A percentile compares a stretch with the other conserved stretches of the same genome.
Evolutionary conservation across 1,139 yeast genomes (phyloP).

Genomic region (Suhomyces maxii): DNA sequence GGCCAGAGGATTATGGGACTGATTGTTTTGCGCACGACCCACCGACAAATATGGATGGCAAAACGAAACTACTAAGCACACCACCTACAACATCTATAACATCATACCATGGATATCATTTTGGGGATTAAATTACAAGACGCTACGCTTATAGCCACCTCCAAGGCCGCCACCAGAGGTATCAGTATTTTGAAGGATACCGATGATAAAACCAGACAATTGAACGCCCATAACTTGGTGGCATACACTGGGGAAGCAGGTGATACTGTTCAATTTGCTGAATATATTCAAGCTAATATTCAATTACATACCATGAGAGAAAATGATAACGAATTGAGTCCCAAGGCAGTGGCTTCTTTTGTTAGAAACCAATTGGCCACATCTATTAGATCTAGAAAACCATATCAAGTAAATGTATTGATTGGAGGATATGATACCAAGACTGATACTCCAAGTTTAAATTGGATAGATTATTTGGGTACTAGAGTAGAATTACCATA

Average conservation of each 20-base stretch:
- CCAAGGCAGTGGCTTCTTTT: slow-evolving; percentile 84
- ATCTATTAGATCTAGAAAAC: slow-evolving; percentile 83
- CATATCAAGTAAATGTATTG: slow-evolving; percentile 88
- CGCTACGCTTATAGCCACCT: slow-evolving; percentile 83
- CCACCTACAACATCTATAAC: not conserved
- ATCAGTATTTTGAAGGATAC: slow-evolving; percentile 81
- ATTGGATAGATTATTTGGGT: slow-evolving; percentile 94
- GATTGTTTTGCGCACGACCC: slow-evolving; percentile 2
- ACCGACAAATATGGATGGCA: slow-evolving; percentile 5
- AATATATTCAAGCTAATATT: slow-evolving; percentile 87
- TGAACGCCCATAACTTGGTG: slow-evolving; percentile 76
- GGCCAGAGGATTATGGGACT: no score
- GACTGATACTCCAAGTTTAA: slow-evolving; percentile 62
- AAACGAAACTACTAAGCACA: not conserved
- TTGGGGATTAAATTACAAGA: slow-evolving; percentile 84
- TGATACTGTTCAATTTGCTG: slow-evolving; percentile 96
- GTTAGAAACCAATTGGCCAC: slow-evolving; percentile 87
- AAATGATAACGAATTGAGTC: slow-evolving; percentile 71
- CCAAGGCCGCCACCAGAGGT: slow-evolving; percentile 92
- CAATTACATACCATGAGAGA: slow-evolving; percentile 88
- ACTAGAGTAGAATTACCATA: slow-evolving; percentile 89
- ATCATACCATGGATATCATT: slow-evolving; percentile 72
- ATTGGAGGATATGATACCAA: slow-evolving; percentile 82
- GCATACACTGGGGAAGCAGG: slow-evolving; percentile 97
- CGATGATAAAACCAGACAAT: slow-evolving; percentile 83